Evolutionary conservation across 1,284 basidiomycete genomes (phyloP).

Genomic region (Irpex sp.): DNA sequence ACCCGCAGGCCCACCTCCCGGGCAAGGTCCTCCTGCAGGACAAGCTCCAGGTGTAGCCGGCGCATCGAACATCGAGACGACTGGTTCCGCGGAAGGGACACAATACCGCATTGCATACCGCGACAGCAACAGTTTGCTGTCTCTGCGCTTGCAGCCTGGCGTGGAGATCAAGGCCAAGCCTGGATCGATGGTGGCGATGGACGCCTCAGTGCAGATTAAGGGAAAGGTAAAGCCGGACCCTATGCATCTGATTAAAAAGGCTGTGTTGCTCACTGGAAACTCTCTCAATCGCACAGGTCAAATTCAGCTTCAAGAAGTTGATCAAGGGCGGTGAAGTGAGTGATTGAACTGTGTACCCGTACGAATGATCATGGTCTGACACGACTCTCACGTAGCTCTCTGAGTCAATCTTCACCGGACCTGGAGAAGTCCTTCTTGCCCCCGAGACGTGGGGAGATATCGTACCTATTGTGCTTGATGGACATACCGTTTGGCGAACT

Average conservation of each 20-base stretch:
- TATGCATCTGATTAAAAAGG: neutral
- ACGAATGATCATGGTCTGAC: neutral
- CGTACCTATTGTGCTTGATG: slow-evolving; percentile 28
- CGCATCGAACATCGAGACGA: slow-evolving; percentile 17
- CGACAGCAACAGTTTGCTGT: slow-evolving; percentile 31
- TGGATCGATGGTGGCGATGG: slow-evolving; percentile 33
- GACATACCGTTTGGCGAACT: slow-evolving; percentile 24
- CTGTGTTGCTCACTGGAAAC: neutral
- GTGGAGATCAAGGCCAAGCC: slow-evolving; percentile 29
- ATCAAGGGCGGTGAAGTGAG: slow-evolving; percentile 26
- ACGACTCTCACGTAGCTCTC: slow-evolving; percentile 17
- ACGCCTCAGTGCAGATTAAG: slow-evolving; percentile 26
- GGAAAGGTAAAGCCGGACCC: slow-evolving; percentile 21
- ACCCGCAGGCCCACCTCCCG: neutral
- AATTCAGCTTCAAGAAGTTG: slow-evolving; percentile 28
- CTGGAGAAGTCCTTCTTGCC: slow-evolving; percentile 30
- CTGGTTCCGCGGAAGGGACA: slow-evolving; percentile 25
- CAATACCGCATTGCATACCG: slow-evolving; percentile 29
- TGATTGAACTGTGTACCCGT: neutral
- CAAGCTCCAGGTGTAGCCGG: neutral
- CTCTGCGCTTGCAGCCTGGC: slow-evolving; percentile 24
- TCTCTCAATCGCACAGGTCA: slow-evolving; percentile 13
- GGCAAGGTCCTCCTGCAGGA: neutral
- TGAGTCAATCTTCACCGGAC: slow-evolving; percentile 27
- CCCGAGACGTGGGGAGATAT: slow-evolving; percentile 33